phyloP scores from a whole-genome alignment of 2,329 filamentous ascomycete species.

The Phyllachora maydis region DNA sequence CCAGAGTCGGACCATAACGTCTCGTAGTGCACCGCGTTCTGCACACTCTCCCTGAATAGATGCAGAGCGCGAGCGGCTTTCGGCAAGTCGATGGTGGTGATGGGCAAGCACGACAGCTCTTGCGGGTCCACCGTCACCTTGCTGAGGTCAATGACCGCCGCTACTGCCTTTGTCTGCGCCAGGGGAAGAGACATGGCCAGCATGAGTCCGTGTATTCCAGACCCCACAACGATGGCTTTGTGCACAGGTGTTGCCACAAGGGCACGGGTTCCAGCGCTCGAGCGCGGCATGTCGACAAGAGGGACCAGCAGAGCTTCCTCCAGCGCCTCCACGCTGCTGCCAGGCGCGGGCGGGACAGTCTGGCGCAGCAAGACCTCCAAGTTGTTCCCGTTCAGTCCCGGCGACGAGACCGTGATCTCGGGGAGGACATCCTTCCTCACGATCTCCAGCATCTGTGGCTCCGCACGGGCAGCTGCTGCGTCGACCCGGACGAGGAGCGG shows the following conservation, averaged over 20 bases:
- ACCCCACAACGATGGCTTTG: constrained; percentile 51
- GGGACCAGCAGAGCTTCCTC: constrained; percentile 58
- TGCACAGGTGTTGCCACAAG: constrained; percentile 69
- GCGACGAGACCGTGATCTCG: constrained; percentile 42
- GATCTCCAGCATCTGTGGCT: constrained; percentile 5
- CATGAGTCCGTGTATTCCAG: constrained; percentile 50
- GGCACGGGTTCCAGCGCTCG: constrained; percentile 40
- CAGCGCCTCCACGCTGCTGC: constrained; percentile 17
- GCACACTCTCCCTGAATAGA: constrained; percentile 46
- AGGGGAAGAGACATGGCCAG: constrained; percentile 22
- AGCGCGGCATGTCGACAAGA: constrained; percentile 45
- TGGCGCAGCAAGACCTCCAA: constrained; percentile 43
- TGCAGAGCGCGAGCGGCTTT: constrained; percentile 41
- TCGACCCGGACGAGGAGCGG: constrained; percentile 44
- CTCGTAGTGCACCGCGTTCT: constrained; percentile 53
- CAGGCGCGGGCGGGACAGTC: constrained; percentile 19
- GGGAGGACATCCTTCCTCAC: constrained; percentile 17
- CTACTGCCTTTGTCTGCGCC: constrained; percentile 19
- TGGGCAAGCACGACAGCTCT: constrained; percentile 23
- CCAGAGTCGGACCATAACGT: constrained; percentile 55
- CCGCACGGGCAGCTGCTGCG: constrained; percentile 7
- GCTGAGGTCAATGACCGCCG: constrained; percentile 31
- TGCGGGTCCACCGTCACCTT: constrained; percentile 3
- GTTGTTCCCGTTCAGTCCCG: constrained; percentile 35
- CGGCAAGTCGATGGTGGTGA: constrained; percentile 40